Base-by-base conservation (phyloP, 2,329 filamentous ascomycete species). In the Drechslerella coelobrocha region DNA sequence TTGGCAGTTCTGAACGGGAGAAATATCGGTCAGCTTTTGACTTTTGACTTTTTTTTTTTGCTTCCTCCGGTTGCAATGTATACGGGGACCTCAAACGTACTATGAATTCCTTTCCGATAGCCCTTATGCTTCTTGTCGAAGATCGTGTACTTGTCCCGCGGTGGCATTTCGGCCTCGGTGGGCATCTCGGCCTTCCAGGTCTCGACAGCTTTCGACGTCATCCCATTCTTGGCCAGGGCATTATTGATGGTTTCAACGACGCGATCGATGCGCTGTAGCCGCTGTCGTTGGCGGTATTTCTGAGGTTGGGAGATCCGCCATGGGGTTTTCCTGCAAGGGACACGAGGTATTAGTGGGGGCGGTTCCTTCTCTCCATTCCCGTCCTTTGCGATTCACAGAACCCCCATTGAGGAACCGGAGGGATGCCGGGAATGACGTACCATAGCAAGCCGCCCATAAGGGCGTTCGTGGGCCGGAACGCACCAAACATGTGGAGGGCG, bases 131-230 rank as follows among this genome's bases (percentile, higher is more conserved):
- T 97, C 76, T 92, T 88, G 80, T 96, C 93, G 80, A 97, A 99
- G 77, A 99, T 89, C 26, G 91, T 96, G 82, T 99, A 99, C 82
- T 99, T 99, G 82, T 99, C 94, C 80, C 86, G 89, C 50, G 94
- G 89, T 79, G 96, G 79, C 94, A 99, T 99, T 83, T 97, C 92
- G 77, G 87, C 85, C 84, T 99, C 94, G 24, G 87, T 89, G 21
- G 94, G 94, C 94, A 99, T 99, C 81, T 96, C 91, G 37, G 84
- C 84, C 83, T 94, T 96, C 94, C 94, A 99, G 77, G 88, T 82
- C 79, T 96, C 89, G 68, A 99, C 83, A 59, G 90, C 84, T 81
- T 91, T 91, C 61, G 85, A 83, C 50, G 87, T 85, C 68, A 87
- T 85, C 77, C 87, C 83, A 65, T 89, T 88, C 79, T 88, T 89